phyloP scores from a whole-genome alignment of 75 land plant genomes.

The Sequoiadendron giganteum region DNA sequence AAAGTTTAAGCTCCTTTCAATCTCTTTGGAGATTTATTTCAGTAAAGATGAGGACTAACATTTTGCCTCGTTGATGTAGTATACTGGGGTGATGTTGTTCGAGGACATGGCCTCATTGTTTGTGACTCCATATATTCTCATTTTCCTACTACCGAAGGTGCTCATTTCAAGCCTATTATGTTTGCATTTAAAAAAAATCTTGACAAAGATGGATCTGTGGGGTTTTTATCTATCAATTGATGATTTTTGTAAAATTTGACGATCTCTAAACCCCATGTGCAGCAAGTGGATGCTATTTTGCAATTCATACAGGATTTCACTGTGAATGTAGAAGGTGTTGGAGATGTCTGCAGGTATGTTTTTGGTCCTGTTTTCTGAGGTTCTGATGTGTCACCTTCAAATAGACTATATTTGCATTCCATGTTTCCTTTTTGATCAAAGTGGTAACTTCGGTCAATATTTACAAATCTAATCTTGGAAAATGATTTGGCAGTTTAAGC shows the following conservation, averaged over 20 bases:
- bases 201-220: neutral
- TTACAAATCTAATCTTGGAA: neutral
- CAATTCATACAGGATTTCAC: conserved; percentile 85
- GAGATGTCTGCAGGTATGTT: conserved; percentile 95
- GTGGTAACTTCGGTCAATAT: neutral
- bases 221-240: neutral
- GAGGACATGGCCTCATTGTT: conserved; percentile 95
- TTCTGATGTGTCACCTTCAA: neutral
- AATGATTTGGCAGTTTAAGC: conserved; percentile 64
- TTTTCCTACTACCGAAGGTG: conserved; percentile 80
- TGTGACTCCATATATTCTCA: conserved; percentile 85
- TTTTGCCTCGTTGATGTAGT: conserved; percentile 56
- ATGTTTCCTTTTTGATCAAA: neutral
- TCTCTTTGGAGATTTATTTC: neutral
- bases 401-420: neutral
- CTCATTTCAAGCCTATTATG: conserved; percentile 7
- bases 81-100: conserved; percentile 84
- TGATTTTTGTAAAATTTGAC: neutral
- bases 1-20: neutral
- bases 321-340: conserved; percentile 82
- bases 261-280: conserved; percentile 18
- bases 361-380: neutral
- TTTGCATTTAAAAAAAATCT: neutral
- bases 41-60: neutral
- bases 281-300: conserved; percentile 88